Percentiles rank a stretch among this genome's conserved stretches.
phyloP scores from a whole-genome alignment of 1,139 yeast genomes.

The Candida pseudoviswanathii region DNA sequence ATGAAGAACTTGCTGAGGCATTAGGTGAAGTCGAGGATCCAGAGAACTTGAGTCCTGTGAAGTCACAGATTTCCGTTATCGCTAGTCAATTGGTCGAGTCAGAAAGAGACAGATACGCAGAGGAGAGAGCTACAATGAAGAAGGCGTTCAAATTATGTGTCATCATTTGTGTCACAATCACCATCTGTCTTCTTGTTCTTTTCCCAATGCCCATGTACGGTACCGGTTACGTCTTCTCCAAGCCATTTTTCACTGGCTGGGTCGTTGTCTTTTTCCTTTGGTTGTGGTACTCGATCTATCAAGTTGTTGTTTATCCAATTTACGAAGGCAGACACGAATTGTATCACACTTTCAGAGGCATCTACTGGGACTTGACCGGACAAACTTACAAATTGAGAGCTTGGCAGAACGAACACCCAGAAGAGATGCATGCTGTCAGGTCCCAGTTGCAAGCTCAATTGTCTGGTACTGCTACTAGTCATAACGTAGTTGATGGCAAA shows the following conservation, averaged over 20 bases:
- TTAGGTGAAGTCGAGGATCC: conserved; percentile 28
- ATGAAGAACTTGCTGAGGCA: conserved; percentile 54
- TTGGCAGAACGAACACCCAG: conserved; percentile 75
- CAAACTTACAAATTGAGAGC: conserved; percentile 67
- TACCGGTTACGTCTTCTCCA: conserved; percentile 66
- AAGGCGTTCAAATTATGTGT: conserved; percentile 59
- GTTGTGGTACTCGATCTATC: conserved; percentile 59
- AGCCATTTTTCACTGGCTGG: conserved; percentile 81
- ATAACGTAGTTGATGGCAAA: conserved; percentile 34
- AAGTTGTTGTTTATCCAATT: conserved; percentile 63
- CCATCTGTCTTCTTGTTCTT: conserved; percentile 61
- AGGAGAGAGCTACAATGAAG: conserved; percentile 46
- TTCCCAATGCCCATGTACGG: conserved; percentile 96
- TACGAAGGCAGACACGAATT: conserved; percentile 72
- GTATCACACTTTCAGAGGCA: conserved; percentile 64
- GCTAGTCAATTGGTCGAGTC: conserved; percentile 47
- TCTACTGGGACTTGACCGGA: conserved; percentile 83
- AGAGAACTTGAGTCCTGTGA: conserved; percentile 40
- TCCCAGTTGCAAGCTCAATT: conserved; percentile 54
- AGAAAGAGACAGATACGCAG: conserved; percentile 38
- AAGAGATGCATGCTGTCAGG: conserved; percentile 65
- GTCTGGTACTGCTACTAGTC: conserved; percentile 21
- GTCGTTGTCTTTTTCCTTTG: conserved; percentile 72
- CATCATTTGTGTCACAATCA: conserved; percentile 54
- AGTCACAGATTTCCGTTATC: conserved; percentile 37